Evolutionary conservation across 306 rosid species (phyloP).

Genomic region (Prosopis cineraria): DNA sequence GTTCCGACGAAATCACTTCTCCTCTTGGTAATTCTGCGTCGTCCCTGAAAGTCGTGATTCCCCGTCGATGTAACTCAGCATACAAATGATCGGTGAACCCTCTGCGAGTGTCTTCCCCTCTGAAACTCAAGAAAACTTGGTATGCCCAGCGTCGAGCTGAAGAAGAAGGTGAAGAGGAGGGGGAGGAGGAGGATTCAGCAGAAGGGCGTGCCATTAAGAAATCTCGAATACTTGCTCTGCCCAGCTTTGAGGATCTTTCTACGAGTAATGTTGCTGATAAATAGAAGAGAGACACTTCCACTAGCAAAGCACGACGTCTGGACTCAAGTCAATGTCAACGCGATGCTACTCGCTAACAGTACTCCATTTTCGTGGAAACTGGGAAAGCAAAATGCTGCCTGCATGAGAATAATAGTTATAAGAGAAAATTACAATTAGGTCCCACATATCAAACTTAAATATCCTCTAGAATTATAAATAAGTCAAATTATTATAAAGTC

Average conservation of each 20-base stretch:
- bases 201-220: neutral
- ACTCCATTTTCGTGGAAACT: no score
- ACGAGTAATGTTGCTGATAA: neutral
- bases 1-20: neutral
- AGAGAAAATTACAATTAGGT: no score
- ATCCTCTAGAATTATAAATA: no score
- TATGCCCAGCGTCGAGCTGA: neutral
- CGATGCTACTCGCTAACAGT: no score
- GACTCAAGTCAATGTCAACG: no score
- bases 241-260: neutral
- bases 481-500: no score
- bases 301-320: no score
- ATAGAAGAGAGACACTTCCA: neutral
- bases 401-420: no score
- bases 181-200: neutral
- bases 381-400: no score
- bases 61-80: neutral
- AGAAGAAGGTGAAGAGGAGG: neutral
- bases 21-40: neutral
- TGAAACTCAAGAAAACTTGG: slow-evolving; percentile 1
- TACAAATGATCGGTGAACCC: neutral
- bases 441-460: no score
- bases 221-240: neutral
- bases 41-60: neutral
- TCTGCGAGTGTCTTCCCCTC: slow-evolving; percentile 1